Evolutionary conservation across 192 early-diverging fungal genomes (phyloP), one percentile per base, ranked within the genome.

Genomic region (Oehlia diaphana): DNA sequence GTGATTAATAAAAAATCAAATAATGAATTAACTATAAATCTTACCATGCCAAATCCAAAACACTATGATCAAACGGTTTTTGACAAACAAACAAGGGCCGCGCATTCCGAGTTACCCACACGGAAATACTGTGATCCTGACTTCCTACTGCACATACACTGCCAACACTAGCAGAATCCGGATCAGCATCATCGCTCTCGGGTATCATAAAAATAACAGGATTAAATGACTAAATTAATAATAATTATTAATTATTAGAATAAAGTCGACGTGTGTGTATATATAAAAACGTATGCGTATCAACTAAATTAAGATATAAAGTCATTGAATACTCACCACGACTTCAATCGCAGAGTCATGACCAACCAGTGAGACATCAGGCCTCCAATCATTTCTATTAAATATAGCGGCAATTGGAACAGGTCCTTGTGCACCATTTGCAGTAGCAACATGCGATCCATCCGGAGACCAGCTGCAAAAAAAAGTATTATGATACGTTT

Each of bases 401-500:
- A 99, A 88, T 12, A 98, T 86, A 2, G 97, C 92, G 0, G 96
- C 95, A 16, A 95, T 89, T 42, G 92, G 93, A 64, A 93, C 87
- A 42, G 84, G 83, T 31, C 91, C 92, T 69, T 93, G 96, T 77
- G 93, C 94, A 1, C 95, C 96, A 83, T 96, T 97, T 26, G 95
- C 95, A 19, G 93, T 88, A 2, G 92, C 95, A n/a, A 99, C 87
- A 80, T 90, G 93, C n/a, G 89, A 89, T n/a, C 98, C 98, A 76
- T 97, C 96, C 3, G 98, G 98, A n/a, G 95, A 92, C 96, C 96
- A 99, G 78, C 95, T 96, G 71, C 49, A 35, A 6, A 73, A 31
- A 31, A 44, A 35, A 50, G 19, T n/a, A 9, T 31, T 16, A 62
- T 64, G 21, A 70, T 44, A 23, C 16, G 44, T 37, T 12, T 58